A percentile compares a stretch with the other conserved stretches of the same genome.
Conservation (phyloP, 768 basidiomycete species). For the Amanita brunnescens region DNA sequence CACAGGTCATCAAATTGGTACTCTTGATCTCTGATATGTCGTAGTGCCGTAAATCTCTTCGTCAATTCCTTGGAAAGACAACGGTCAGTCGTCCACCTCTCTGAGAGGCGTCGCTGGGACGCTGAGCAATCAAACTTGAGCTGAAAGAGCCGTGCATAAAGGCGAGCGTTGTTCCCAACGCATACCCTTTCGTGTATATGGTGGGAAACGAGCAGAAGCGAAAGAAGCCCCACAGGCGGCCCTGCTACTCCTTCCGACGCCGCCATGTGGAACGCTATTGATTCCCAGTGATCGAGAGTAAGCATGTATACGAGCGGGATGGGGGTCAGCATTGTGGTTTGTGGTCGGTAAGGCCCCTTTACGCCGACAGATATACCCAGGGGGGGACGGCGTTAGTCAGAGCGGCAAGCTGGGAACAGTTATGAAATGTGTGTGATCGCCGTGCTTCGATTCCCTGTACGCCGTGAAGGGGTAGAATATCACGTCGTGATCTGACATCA, state of each 20-base stretch:
- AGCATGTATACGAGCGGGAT: slow-evolving; percentile 13
- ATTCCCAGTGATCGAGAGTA: slow-evolving; percentile 26
- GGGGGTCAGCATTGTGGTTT: slow-evolving; percentile 9
- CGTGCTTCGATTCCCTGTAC: slow-evolving; percentile 16
- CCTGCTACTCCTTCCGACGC: slow-evolving; percentile 28
- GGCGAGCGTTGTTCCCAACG: slow-evolving; percentile 24
- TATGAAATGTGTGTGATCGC: slow-evolving; percentile 21
- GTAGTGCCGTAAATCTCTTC: slow-evolving; percentile 31
- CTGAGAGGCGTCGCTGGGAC: slow-evolving; percentile 27
- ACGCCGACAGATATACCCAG: slow-evolving; percentile 1
- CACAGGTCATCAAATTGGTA: slow-evolving; percentile 36
- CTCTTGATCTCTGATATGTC: slow-evolving; percentile 27
- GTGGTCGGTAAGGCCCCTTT: not conserved
- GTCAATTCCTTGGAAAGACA: slow-evolving; percentile 35
- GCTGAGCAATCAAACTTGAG: slow-evolving; percentile 37
- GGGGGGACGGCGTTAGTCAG: slow-evolving; percentile 4
- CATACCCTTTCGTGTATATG: slow-evolving; percentile 27
- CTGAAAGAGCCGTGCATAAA: slow-evolving; percentile 37
- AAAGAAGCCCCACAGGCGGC: slow-evolving; percentile 31
- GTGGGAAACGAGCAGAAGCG: slow-evolving; percentile 31
- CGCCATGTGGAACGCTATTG: slow-evolving; percentile 33
- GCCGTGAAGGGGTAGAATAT: not conserved
- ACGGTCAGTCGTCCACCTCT: slow-evolving; percentile 26
- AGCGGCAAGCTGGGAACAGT: slow-evolving; percentile 10
- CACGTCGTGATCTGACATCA: not conserved